phyloP scores from a whole-genome alignment of 805 yeast genomes.

The Millerozyma miso region DNA sequence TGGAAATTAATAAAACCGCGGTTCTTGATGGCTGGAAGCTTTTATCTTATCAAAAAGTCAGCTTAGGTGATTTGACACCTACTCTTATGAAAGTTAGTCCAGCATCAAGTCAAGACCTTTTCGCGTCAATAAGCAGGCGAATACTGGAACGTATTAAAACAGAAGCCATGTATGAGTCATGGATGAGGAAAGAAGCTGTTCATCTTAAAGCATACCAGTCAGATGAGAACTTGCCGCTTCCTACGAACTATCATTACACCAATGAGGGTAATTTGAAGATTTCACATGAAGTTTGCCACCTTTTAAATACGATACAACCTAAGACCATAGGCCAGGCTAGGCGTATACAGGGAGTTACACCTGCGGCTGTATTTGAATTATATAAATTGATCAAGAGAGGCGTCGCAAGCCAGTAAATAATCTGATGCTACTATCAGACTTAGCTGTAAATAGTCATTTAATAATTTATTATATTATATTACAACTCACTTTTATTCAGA shows the following conservation, averaged over 20 bases:
- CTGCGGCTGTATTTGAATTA: slow-evolving; percentile 83
- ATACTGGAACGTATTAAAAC: slow-evolving; percentile 60
- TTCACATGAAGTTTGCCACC: slow-evolving; percentile 69
- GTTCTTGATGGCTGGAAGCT: slow-evolving; percentile 63
- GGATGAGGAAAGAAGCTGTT: slow-evolving; percentile 65
- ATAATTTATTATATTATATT: slow-evolving; percentile 2
- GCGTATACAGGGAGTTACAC: slow-evolving; percentile 91
- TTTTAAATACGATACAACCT: slow-evolving; percentile 75
- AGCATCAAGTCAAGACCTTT: slow-evolving; percentile 12
- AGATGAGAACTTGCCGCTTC: slow-evolving; percentile 76
- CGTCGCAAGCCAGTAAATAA: neutral
- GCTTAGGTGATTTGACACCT: slow-evolving; percentile 26
- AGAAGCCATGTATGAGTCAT: slow-evolving; percentile 81
- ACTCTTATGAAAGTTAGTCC: slow-evolving; percentile 10
- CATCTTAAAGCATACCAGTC: slow-evolving; percentile 74
- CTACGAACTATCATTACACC: slow-evolving; percentile 60
- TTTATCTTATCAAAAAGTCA: slow-evolving; percentile 49
- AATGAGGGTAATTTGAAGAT: slow-evolving; percentile 46
- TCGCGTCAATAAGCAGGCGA: slow-evolving; percentile 28
- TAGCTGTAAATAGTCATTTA: slow-evolving; percentile 14
- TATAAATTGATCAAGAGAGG: slow-evolving; percentile 47
- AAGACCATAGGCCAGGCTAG: slow-evolving; percentile 93
- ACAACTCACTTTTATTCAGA: no score
- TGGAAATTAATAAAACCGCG: slow-evolving; percentile 42
- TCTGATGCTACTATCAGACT: neutral